Base-by-base conservation (phyloP, 176 grass and related monocot species). In the Canna indica region DNA sequence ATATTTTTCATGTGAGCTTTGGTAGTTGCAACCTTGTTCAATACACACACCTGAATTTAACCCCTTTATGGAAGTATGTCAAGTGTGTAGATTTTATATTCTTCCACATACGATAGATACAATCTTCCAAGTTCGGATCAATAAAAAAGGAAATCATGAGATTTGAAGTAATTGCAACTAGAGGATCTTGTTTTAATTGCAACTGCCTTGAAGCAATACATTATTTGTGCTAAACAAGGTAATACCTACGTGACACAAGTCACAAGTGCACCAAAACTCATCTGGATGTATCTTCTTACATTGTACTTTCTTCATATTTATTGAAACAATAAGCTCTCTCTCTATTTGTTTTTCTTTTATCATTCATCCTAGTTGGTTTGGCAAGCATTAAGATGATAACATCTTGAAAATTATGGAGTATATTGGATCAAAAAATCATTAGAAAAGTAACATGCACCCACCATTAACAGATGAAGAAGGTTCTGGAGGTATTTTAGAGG, bases 401-500 rank as follows among this genome's bases (percentile, higher is more conserved):
- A 17, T 30, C 28, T 62, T 62, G 13, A 26, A 31, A 62, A 62
- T 62, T 62, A 5, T 20, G 17, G 13, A 15, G 30, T 10, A 9
- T 0, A 61, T 5, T 54, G n/a, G 26, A 45, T 45, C 2, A 34
- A 33, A 76, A 27, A 47, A 46, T 11, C 46, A 39, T 12, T 29
- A n/a, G 27, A 75, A 10, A 27, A 78, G 52, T n/a, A n/a, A 60
- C 16, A 25, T 58, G 25, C 42, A 77, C 67, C 4, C 22, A 83
- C 80, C 78, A 82, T 30, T 83, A 30, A 64, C 27, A 18, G 76
- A 48, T 16, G 76, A 74, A 33, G 73, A 70, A 54, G 39, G 9
- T 75, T 95, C 91, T 4, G 77, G 72, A 8, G 82, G 87, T 45
- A 90, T 90, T 17, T 77, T 90, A 61, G 82, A 75, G n/a, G 84